Conservation (phyloP, 2,329 filamentous ascomycete genomes). For the Aspergillus ustus region DNA sequence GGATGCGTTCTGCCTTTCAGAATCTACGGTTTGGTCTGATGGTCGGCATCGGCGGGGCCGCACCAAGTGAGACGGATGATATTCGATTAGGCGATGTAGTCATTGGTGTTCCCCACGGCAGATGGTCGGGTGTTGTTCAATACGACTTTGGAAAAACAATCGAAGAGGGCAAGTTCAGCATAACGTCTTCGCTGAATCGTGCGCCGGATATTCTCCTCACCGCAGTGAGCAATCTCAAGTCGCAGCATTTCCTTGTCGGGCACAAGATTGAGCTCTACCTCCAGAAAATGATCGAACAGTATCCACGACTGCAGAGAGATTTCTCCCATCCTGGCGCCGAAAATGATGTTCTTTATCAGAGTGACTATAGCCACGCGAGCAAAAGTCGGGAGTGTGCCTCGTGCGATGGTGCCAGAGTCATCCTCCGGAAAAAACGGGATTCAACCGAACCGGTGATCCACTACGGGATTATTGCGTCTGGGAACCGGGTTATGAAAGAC, state of each 20-base stretch:
- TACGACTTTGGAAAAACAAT: constrained; percentile 33
- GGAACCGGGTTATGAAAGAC: constrained; percentile 4
- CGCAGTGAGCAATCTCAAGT: not conserved
- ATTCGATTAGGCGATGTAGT: constrained; percentile 38
- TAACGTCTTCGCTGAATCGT: not conserved
- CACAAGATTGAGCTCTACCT: not conserved
- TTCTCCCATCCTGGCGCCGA: not conserved
- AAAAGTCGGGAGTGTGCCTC: not conserved
- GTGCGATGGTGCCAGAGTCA: not conserved
- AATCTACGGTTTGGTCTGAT: constrained; percentile 39
- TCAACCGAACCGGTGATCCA: not conserved
- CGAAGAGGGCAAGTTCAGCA: constrained; percentile 1
- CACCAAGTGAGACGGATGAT: constrained; percentile 28
- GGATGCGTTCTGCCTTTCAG: constrained; percentile 26
- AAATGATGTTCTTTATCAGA: not conserved
- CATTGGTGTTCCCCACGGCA: constrained; percentile 23
- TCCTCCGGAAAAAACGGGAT: not conserved
- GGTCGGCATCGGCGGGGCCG: constrained; percentile 49
- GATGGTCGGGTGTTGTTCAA: constrained; percentile 30
- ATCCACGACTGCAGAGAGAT: not conserved
- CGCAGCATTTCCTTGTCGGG: not conserved
- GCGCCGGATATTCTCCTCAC: constrained; percentile 7
- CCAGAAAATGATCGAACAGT: not conserved
- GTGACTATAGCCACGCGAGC: not conserved
- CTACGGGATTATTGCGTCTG: constrained; percentile 5